phyloP scores from a whole-genome alignment of 768 basidiomycete species.

The Leccinum ochraceum region DNA sequence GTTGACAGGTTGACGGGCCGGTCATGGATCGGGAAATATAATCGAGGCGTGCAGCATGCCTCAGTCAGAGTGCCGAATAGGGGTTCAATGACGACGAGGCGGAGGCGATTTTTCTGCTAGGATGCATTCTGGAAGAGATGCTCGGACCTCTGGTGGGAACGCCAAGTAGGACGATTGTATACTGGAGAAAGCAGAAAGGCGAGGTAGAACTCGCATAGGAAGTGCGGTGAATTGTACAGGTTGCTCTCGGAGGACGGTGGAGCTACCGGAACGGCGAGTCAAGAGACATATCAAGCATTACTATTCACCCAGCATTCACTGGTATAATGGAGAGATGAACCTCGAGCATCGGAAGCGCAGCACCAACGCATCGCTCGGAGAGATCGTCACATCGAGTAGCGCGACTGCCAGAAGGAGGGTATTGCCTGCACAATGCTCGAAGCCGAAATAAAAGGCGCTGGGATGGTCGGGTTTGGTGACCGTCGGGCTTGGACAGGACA shows the following conservation, averaged over 20 bases:
- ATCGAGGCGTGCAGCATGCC: background rate
- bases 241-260: background rate
- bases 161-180: background rate
- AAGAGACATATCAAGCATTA: background rate
- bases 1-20: background rate
- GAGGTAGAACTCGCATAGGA: conserved; percentile 5
- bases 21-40: background rate
- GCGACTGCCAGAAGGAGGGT: background rate
- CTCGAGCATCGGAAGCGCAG: background rate
- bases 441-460: background rate
- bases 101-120: background rate
- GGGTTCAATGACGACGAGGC: background rate
- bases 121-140: background rate
- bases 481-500: background rate
- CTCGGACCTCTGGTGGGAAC: background rate
- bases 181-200: background rate
- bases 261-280: background rate
- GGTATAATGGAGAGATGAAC: background rate
- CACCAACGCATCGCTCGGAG: background rate
- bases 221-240: background rate
- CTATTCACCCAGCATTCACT: background rate
- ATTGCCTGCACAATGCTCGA: background rate
- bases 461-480: background rate
- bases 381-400: background rate
- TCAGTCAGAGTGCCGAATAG: background rate